Conservation (phyloP, 1,284 basidiomycete species). For the Trametes sp. region DNA sequence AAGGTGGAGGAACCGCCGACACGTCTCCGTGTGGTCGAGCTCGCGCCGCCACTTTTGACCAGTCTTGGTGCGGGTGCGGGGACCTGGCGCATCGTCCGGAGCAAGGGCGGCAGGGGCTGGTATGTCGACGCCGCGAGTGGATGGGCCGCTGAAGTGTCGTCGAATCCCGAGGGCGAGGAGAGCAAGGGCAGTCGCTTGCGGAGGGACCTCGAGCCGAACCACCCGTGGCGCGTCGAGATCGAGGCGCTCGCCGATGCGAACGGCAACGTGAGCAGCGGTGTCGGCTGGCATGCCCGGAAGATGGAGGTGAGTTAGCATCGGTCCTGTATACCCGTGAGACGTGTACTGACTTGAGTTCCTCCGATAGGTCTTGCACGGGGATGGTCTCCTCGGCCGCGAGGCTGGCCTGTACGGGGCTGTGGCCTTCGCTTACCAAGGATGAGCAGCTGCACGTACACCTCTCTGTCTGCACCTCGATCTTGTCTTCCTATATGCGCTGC, state of each 20-base stretch:
- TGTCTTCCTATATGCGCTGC: too few relatives aligned
- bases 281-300: constrained; percentile 96
- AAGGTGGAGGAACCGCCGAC: constrained; percentile 64
- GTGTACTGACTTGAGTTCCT: constrained; percentile 24
- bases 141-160: constrained; percentile 59
- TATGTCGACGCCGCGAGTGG: constrained; percentile 90
- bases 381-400: constrained; percentile 91
- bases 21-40: constrained; percentile 87
- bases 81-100: constrained; percentile 87
- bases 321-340: neutral
- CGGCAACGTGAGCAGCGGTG: constrained; percentile 88
- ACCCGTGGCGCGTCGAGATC: constrained; percentile 75
- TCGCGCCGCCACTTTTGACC: constrained; percentile 78
- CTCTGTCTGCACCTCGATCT: neutral
- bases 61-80: constrained; percentile 79
- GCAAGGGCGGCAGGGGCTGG: constrained; percentile 95
- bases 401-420: constrained; percentile 94
- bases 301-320: constrained; percentile 80
- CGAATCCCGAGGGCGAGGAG: constrained; percentile 40
- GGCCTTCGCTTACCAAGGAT: constrained; percentile 90
- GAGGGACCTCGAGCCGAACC: constrained; percentile 67
- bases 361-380: constrained; percentile 77
- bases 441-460: constrained; percentile 31
- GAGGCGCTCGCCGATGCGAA: constrained; percentile 81
- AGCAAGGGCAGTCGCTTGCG: constrained; percentile 48